Conservation (phyloP, 1,139 yeast genomes). For the Meyerozyma athensensis region DNA sequence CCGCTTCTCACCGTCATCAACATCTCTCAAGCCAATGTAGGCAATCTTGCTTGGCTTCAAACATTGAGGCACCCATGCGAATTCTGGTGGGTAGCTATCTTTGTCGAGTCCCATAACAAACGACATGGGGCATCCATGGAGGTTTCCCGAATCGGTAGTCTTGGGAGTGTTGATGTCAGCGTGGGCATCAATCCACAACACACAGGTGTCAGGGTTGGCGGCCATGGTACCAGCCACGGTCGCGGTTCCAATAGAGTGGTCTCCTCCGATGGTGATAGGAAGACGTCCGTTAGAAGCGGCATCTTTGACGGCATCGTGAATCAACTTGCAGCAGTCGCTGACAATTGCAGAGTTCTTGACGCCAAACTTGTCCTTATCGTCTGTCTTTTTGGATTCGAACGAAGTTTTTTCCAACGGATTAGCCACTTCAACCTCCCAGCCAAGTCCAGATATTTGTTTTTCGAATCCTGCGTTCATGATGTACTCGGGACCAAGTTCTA, state of each 20-base stretch:
- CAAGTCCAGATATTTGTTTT: constrained; percentile 56
- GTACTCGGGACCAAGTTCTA: constrained; percentile 87
- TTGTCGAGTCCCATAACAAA: constrained; percentile 76
- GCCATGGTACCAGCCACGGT: constrained; percentile 82
- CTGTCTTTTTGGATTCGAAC: constrained; percentile 36
- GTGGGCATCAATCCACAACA: constrained; percentile 97
- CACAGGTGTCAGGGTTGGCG: constrained; percentile 80
- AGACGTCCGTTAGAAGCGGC: constrained; percentile 49
- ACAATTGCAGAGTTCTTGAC: constrained; percentile 79
- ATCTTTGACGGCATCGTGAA: constrained; percentile 56
- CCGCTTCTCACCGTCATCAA: constrained; percentile 78
- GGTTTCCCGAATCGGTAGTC: constrained; percentile 82
- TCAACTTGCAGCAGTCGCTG: constrained; percentile 60
- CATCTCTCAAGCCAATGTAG: constrained; percentile 92
- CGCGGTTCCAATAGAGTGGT: constrained; percentile 94
- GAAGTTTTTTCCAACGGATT: constrained; percentile 54
- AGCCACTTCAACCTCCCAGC: constrained; percentile 61
- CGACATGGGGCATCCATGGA: constrained; percentile 96
- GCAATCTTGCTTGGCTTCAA: constrained; percentile 72
- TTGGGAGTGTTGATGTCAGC: constrained; percentile 94
- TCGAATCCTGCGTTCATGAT: constrained; percentile 69
- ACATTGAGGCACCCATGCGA: constrained; percentile 73
- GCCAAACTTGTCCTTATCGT: constrained; percentile 45
- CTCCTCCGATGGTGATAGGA: constrained; percentile 92
- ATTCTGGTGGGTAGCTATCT: constrained; percentile 62